Evolutionary conservation across 768 basidiomycete species (phyloP).

Genomic region (Suillus americanus): DNA sequence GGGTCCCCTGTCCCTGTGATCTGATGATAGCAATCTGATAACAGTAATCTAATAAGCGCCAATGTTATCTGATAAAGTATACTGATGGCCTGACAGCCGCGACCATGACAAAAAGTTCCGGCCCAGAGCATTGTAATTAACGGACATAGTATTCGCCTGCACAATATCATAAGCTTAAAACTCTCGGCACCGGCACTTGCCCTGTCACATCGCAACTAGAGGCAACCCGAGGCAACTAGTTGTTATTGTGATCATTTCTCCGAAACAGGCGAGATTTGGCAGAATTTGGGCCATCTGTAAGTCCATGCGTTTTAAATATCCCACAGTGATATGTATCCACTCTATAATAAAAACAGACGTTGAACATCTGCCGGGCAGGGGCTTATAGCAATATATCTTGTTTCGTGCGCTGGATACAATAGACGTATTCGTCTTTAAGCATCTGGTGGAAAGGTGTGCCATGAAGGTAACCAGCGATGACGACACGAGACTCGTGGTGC

Average conservation of each 20-base stretch:
- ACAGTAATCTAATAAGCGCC: neutral
- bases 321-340: neutral
- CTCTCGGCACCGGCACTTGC: neutral
- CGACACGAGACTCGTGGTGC: slow-evolving; percentile 47
- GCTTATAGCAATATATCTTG: slow-evolving; percentile 51
- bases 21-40: too few species aligned
- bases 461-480: slow-evolving; percentile 37
- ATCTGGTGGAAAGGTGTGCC: slow-evolving; percentile 28
- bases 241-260: neutral
- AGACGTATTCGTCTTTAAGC: slow-evolving; percentile 53
- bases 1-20: neutral
- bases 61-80: neutral
- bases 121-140: neutral
- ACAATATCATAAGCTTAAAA: neutral
- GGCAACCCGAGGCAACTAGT: too few species aligned
- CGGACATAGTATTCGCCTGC: neutral
- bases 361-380: slow-evolving; percentile 59
- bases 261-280: neutral
- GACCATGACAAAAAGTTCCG: neutral
- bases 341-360: neutral
- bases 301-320: neutral
- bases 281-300: too few species aligned
- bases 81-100: neutral
- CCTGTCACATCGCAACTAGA: neutral
- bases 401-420: slow-evolving; percentile 65